phyloP scores from a whole-genome alignment of 805 yeast genomes.

The Dipodascus albidus region DNA sequence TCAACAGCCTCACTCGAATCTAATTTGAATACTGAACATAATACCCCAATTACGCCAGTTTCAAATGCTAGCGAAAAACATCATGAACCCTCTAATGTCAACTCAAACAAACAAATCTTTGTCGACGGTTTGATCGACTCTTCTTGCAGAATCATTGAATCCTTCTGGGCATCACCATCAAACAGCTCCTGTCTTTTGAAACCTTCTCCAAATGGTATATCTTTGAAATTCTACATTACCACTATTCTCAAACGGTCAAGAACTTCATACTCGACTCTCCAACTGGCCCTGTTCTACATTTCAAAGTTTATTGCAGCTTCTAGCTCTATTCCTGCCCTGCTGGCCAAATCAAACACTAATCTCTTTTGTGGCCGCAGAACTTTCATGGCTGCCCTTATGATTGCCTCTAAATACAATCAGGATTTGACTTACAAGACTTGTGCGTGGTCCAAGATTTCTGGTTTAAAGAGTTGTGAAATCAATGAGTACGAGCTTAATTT shows the following conservation, averaged over 20 bases:
- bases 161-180: conserved; percentile 24
- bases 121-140: conserved; percentile 19
- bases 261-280: conserved; percentile 50
- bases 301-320: background rate
- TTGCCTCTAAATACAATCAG: conserved; percentile 62
- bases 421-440: conserved; percentile 59
- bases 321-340: conserved; percentile 2
- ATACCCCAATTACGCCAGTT: conserved; percentile 1
- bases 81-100: conserved; percentile 6
- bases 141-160: conserved; percentile 19
- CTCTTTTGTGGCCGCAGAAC: conserved; percentile 48
- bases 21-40: background rate
- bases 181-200: conserved; percentile 14
- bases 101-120: conserved; percentile 6
- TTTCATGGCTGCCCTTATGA: conserved; percentile 54
- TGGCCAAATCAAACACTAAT: conserved; percentile 4
- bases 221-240: conserved; percentile 27
- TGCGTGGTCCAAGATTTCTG: conserved; percentile 69
- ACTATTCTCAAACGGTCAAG: conserved; percentile 38
- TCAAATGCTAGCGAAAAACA: conserved; percentile 9
- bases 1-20: conserved; percentile 1
- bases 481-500: conserved; percentile 41
- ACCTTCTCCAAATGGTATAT: conserved; percentile 14
- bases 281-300: conserved; percentile 52
- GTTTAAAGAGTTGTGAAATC: conserved; percentile 42